Evolutionary conservation across 2,329 filamentous ascomycete species (phyloP), one percentile per base, ranked within the genome.

Genomic region (Cryphonectria nitschkei): DNA sequence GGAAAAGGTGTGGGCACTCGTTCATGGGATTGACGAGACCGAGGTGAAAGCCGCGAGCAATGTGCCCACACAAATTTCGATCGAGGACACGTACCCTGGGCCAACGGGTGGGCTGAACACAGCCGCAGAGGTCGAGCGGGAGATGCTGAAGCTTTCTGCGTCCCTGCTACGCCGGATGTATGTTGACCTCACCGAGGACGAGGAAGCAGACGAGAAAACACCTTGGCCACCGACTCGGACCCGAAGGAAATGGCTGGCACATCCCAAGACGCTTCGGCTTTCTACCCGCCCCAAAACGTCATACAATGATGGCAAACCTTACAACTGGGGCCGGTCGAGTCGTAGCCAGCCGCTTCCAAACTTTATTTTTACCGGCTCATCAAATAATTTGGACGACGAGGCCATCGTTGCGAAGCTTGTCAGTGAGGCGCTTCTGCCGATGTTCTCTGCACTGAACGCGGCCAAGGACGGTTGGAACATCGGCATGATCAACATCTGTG

Each of bases 41-140:
- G 90, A 93, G 71, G 94, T 98, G 26, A 89, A 90, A 65, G 85
- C 90, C 73, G 92, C 90, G 1, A 88, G 88, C 75, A 87, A 90
- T 61, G 81, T 97, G 1, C 95, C 95, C 0, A 90, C 89, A 1
- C 95, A 98, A 80, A 97, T 98, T 78, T 96, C 93, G 79, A 96
- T 98, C 74, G 95, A 98, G 78, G 95, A 98, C 80, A 96, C 94
- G 22, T 98, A 97, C 79, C 70, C 70, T 0, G 68, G 70, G 1
- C 84, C 87, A 46, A 84, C 86, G 1, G 86, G 88, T 34, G 89
- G 90, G 0, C 83, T 97, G 1, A 88, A 92, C 74, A 89, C 85
- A 0, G 78, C 91, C 67, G 80, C 88, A 0, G 86, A 90, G 71
- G 89, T 97, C 41, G 81, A 84, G 58, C 88, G 87, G 73, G 91